Evolutionary conservation across 2,329 filamentous ascomycete genomes (phyloP), one percentile per base, ranked within the genome.

Genomic region (Ophiocordyceps australis): DNA sequence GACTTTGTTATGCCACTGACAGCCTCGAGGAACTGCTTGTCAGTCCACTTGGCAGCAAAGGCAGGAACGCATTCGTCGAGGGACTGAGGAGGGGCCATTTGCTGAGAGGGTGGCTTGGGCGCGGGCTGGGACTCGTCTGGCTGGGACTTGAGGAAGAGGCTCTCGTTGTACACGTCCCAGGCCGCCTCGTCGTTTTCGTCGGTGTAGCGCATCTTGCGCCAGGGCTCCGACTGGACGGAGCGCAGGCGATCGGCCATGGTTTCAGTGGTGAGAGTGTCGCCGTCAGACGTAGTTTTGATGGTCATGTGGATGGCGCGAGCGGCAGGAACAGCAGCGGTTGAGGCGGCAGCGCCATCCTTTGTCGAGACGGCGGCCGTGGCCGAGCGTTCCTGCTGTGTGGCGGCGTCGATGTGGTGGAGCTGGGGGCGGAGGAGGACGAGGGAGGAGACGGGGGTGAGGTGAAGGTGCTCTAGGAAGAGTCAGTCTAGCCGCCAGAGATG

Each of bases 371-470:
- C 38, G 27, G 43, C 41, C 45, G 54, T 41, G 19, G 53, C 50
- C 25, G 50, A 48, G 22, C 59, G 57, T 19, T 77, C 70, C 29
- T 80, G 64, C 40, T 94, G 82, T 24, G 74, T 62, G 23, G 72
- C 54, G 4, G 89, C 86, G 51, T 95, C 89, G 37, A 95, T 63
- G 52, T 95, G 83, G 51, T 93, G 82, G 32, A 92, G 77, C 42
- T 94, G 81, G 0, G 89, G 83, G 4, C 85, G 78, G 42, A 98
- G 71, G 45, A 92, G 81, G 22, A 92, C 78, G 23, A 93, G 69
- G 3, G 80, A 76, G 21, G 75, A 72, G 23, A 91, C 68, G 14
- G 78, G 79, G 1, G 82, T 91, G 20, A 95, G 69, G 52, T 94
- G 82, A 8, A 94, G 59, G 43, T 91, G 73, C 38, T 80, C 80